These are phyloP conservation scores for Corymbia maculata DNA, from an alignment of 345 rosid genomes.

Conservation along the genomic window DNA sequence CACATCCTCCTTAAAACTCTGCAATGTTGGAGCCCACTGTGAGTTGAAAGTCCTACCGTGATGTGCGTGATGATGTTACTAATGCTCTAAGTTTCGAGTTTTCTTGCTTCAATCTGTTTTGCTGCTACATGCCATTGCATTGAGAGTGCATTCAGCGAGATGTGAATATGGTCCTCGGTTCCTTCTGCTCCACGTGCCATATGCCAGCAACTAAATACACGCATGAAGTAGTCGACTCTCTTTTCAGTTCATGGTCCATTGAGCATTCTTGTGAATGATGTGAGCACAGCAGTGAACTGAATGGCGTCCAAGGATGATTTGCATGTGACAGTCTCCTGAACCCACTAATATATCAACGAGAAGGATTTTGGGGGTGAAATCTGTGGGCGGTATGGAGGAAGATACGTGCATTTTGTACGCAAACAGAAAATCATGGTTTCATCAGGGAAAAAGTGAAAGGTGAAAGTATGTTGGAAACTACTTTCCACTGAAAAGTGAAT, in stretches of 20 bases:
- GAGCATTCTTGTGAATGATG: not conserved
- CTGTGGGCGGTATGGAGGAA: not conserved
- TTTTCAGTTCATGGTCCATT: not conserved
- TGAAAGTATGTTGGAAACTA: not conserved
- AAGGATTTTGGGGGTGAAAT: not conserved
- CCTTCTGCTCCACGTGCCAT: not conserved
- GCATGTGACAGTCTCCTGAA: not conserved
- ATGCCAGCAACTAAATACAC: not conserved
- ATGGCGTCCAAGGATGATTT: not conserved
- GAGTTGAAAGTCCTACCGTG: not conserved
- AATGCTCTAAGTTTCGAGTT: not conserved
- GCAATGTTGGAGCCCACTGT: not conserved
- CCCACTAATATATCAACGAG: not conserved
- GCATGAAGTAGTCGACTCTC: not conserved
- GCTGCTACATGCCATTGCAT: not conserved
- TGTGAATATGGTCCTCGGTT: not conserved
- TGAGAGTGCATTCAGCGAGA: not conserved
- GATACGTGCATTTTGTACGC: not conserved
- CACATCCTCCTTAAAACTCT: not conserved
- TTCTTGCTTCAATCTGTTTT: not conserved
- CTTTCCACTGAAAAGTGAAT: not conserved
- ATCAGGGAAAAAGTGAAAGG: not conserved
- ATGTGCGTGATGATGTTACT: not conserved
- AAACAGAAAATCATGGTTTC: not conserved
- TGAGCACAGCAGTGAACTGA: not conserved